Base-by-base conservation (phyloP, 1,284 basidiomycete species). In the Microbotryum intermedium region DNA sequence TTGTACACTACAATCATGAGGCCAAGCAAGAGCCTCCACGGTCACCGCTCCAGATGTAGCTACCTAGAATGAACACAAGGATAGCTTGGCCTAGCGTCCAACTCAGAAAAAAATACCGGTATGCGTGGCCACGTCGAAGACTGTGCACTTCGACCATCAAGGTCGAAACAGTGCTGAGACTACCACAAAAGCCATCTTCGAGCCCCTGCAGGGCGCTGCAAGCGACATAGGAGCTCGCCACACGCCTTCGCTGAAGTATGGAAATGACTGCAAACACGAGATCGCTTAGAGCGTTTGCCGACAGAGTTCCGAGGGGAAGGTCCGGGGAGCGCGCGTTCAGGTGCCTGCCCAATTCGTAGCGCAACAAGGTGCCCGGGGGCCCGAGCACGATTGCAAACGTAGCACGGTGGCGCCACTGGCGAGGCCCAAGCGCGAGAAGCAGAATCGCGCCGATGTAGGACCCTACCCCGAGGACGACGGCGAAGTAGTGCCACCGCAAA, bases 111-210 rank as follows among this genome's bases (percentile, higher is more conserved):
- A 82, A 83, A 73, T 97, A 97, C 43, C 82, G 70, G 77, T 81
- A 83, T 29, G 82, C 82, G 68, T 80, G 81, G 70, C 79, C 69
- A 71, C 73, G 72, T 72, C 53, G 77, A 55, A 95, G 75, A 4
- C 81, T 81, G 8, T 79, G 75, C 39, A 90, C 75, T 74, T 99
- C 95, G 4, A 85, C 84, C 2, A 84, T 86, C 72, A 97, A 94
- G 13, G 93, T 98, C 75, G 88, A 92, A 63, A 99, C 82, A 0
- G 95, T 99, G 5, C 87, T 93, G 66, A 98, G 78, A 75, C 90
- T 92, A 9, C 93, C 95, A 72, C 93, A 97, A 72, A 92, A 97
- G 3, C 95, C 95, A 71, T 97, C 88, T 39, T 81, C 79, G 29
- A 98, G 76, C 1, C 88, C 90, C 72, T 87, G 84, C 50, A 94